phyloP scores from a whole-genome alignment of 2,329 filamentous ascomycete species.

The Stemphylium beticola region DNA sequence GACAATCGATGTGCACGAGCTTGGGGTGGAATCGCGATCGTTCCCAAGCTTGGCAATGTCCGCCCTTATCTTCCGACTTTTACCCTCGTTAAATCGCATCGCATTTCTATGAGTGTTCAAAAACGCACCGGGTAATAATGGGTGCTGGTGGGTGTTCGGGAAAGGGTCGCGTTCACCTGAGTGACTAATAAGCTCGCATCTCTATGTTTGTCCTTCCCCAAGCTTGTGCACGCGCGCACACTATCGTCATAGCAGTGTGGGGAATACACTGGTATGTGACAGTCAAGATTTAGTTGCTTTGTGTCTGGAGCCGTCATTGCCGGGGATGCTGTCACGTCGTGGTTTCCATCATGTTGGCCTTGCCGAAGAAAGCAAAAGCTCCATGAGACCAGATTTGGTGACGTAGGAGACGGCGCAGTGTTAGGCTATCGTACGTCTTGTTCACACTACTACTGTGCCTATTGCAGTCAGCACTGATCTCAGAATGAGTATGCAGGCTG shows the following conservation, averaged over 20 bases:
- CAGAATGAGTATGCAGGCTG: too few relatives aligned
- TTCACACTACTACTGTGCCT: background rate
- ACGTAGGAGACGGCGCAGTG: background rate
- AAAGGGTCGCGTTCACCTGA: background rate
- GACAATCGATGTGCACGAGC: background rate
- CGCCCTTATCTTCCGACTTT: background rate
- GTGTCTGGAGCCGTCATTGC: background rate
- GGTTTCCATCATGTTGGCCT: background rate
- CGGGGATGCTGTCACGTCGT: background rate
- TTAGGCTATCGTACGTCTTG: background rate
- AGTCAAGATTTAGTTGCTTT: background rate
- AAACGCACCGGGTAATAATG: background rate
- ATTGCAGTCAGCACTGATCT: too few relatives aligned
- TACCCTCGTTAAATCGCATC: background rate
- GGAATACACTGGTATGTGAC: background rate
- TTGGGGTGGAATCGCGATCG: background rate
- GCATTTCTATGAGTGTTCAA: background rate
- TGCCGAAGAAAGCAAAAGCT: background rate
- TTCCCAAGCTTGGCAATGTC: conserved; percentile 8
- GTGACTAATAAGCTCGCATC: background rate
- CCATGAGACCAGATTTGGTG: background rate
- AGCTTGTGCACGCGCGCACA: background rate
- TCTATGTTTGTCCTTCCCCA: background rate
- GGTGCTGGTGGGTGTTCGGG: background rate
- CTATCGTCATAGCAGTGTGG: conserved; percentile 1